These are phyloP conservation scores for Leersia perrieri DNA, from an alignment of 176 grass and related monocot species.

Conservation along the genomic window DNA sequence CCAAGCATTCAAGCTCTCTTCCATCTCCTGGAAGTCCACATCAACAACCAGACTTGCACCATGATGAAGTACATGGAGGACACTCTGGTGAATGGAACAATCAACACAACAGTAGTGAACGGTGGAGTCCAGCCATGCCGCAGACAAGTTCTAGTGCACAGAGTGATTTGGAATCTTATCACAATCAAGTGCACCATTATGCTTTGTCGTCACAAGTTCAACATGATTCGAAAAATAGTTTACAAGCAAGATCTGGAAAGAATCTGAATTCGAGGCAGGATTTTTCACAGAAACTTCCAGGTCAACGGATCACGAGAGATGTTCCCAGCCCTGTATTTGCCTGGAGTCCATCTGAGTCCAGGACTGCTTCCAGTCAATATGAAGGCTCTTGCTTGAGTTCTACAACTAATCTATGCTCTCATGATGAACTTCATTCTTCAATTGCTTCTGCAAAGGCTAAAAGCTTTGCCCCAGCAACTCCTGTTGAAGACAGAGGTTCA, in stretches of 20 bases:
- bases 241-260: conserved; percentile 33
- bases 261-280: conserved; percentile 37
- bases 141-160: conserved; percentile 30
- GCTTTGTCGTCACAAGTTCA: conserved; percentile 28
- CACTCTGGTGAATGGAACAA: conserved; percentile 45
- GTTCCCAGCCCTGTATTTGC: conserved; percentile 36
- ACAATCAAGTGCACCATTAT: conserved; percentile 37
- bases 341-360: conserved; percentile 52
- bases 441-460: conserved; percentile 43
- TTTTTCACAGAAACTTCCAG: conserved; percentile 24
- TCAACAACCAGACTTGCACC: conserved; percentile 32
- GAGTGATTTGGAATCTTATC: conserved; percentile 34
- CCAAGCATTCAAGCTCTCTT: conserved; percentile 22
- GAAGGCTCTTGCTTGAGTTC: conserved; percentile 50
- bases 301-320: conserved; percentile 40
- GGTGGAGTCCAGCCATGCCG: conserved; percentile 31
- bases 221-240: conserved; percentile 33
- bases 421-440: conserved; percentile 48
- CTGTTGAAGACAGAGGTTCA: conserved; percentile 50
- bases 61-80: conserved; percentile 38
- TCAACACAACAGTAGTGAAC: conserved; percentile 19
- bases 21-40: conserved; percentile 33
- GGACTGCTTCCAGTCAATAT: conserved; percentile 55
- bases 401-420: conserved; percentile 23
- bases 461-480: conserved; percentile 39